Evolutionary conservation across 306 rosid species (phyloP), one percentile per base, ranked within the genome.

Genomic region (Trifolium pratense): DNA sequence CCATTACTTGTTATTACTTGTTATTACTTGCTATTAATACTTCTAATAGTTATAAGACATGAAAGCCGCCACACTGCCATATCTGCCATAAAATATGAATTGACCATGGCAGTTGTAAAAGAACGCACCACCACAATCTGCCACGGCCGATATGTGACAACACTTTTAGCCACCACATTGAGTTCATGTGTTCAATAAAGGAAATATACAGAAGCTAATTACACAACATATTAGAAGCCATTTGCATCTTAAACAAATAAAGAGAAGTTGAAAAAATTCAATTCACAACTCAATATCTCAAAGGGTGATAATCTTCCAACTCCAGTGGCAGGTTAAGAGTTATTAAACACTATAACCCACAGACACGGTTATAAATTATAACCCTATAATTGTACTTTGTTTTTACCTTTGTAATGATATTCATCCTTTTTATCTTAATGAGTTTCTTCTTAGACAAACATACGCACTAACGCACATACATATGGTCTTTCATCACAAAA

Each of bases 171-270:
- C 60, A 78, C 40, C 66, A 71, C 36, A 8, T 45, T 64, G 66
- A 75, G 70, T 48, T n/a, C 18, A 45, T 63, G 49, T 62, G 29
- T 75, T 71, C 18, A 81, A 23, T 73, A 53, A 18, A 32, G 55
- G 14, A 43, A 48, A 53, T 18, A 55, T 46, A 71, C 40, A 57
- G 55, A 39, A 58, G 70, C 64, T 49, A 58, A 37, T 37, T 64
- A 65, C 29, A 55, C 56, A 64, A 39, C 15, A 65, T 25, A 59
- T 59, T 1, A 61, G 65, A 65, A 45, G 48, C 60, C 53, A 11
- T n/a, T 16, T 16, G 32, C 73, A 65, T 29, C 40, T 51, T 64
- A 10, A 55, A 20, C 42, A 36, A 21, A 21, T 40, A 13, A 49
- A 23, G 26, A 43, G 21, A 59, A 59, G 36, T 34, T 18, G 25